phyloP scores from a whole-genome alignment of 164 flowering plant species.

The Vitis rotundifolia region DNA sequence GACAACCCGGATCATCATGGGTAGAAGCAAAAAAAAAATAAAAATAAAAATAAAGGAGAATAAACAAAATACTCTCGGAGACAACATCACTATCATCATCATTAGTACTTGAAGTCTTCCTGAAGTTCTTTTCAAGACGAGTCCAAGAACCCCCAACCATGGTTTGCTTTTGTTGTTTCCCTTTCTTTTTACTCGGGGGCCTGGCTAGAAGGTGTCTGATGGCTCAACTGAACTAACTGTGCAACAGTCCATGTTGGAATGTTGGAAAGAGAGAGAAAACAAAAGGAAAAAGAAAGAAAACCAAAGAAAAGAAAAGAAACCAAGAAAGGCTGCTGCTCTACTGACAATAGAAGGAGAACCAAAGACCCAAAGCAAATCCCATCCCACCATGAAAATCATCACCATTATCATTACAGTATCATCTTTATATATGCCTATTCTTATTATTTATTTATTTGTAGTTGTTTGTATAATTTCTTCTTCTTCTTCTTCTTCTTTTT shows the following conservation, averaged over 20 bases:
- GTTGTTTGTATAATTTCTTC: slow-evolving; percentile 25
- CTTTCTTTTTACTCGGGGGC: slow-evolving; percentile 3
- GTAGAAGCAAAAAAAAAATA: slow-evolving; percentile 28
- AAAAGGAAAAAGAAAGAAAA: slow-evolving; percentile 9
- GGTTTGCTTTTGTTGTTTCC: slow-evolving; percentile 14
- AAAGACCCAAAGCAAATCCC: slow-evolving; percentile 35
- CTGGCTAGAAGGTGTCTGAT: slow-evolving; percentile 34
- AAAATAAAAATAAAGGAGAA: slow-evolving; percentile 2
- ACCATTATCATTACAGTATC: slow-evolving; percentile 47
- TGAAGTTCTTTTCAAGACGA: slow-evolving; percentile 25
- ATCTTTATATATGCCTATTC: slow-evolving; percentile 29
- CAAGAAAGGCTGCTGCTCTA: slow-evolving; percentile 47
- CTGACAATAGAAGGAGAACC: slow-evolving; percentile 51
- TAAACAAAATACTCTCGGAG: slow-evolving; percentile 13
- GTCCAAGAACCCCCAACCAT: slow-evolving; percentile 12
- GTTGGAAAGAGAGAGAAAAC: slow-evolving; percentile 16
- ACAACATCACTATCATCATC: slow-evolving; percentile 40
- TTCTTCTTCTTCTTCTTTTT: slow-evolving; percentile 19
- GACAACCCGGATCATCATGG: slow-evolving; percentile 94
- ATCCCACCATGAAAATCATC: slow-evolving; percentile 59
- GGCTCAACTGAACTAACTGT: slow-evolving; percentile 44
- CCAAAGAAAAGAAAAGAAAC: slow-evolving; percentile 15
- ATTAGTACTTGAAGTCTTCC: slow-evolving; percentile 27
- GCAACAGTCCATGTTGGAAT: slow-evolving; percentile 40
- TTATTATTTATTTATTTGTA: slow-evolving; percentile 30